These are phyloP conservation scores for Cordyceps tenuipes DNA, from an alignment of 2,329 filamentous ascomycete species.

Conservation along the genomic window DNA sequence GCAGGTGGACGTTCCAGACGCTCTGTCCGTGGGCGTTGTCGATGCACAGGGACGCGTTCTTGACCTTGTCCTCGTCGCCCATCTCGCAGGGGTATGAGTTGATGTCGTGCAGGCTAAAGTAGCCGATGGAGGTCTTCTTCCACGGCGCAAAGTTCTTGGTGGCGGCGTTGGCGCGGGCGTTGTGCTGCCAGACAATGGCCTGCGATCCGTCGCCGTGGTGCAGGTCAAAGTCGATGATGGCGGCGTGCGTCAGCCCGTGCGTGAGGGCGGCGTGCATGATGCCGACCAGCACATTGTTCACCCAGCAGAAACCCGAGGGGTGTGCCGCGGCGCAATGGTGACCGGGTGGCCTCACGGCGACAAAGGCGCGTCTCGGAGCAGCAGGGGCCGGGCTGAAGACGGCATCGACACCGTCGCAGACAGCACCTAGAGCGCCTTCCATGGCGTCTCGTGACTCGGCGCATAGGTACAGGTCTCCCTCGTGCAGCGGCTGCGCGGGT, in stretches of 20 bases:
- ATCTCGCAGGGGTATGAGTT: slow-evolving; percentile 96
- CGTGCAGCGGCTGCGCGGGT: slow-evolving; percentile 57
- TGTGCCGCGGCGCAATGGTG: slow-evolving; percentile 88
- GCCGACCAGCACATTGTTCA: slow-evolving; percentile 96
- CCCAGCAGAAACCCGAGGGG: slow-evolving; percentile 95
- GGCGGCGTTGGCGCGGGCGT: slow-evolving; percentile 54
- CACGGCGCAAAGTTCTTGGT: slow-evolving; percentile 64
- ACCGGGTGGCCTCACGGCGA: slow-evolving; percentile 84
- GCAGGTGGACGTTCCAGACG: slow-evolving; percentile 92
- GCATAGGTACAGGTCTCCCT: slow-evolving; percentile 87
- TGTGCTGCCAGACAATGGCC: slow-evolving; percentile 85
- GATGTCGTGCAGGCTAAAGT: slow-evolving; percentile 96
- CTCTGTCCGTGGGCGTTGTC: slow-evolving; percentile 91
- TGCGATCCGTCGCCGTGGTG: slow-evolving; percentile 96
- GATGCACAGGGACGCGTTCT: slow-evolving; percentile 87
- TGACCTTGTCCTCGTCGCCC: slow-evolving; percentile 89
- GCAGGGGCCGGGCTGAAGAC: slow-evolving; percentile 53
- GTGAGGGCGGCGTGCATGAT: slow-evolving; percentile 81
- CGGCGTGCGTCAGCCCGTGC: slow-evolving; percentile 85
- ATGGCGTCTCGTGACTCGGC: slow-evolving; percentile 78
- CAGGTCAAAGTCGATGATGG: slow-evolving; percentile 85
- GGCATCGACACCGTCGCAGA: slow-evolving; percentile 84
- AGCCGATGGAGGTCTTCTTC: slow-evolving; percentile 84
- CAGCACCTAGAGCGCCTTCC: slow-evolving; percentile 83
- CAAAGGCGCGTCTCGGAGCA: slow-evolving; percentile 67